Percentiles rank a stretch among this genome's conserved stretches.
phyloP scores from a whole-genome alignment of 495 filamentous ascomycete species.

The Aspergillus carlsbadensis region DNA sequence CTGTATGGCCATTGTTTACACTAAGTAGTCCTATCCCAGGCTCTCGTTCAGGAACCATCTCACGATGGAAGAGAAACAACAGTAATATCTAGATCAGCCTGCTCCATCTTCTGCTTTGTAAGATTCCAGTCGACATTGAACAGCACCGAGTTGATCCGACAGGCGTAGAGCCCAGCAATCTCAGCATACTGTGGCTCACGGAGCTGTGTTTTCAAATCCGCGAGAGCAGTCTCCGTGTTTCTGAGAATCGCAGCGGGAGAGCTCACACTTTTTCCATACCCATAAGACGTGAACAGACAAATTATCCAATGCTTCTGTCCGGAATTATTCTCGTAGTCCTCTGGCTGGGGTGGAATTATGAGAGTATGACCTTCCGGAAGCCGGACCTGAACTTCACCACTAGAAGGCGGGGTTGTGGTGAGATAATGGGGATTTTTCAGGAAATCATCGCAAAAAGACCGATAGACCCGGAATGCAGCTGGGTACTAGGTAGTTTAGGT shows the following conservation, averaged over 20 bases:
- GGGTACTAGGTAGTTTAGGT: slow-evolving; percentile 35
- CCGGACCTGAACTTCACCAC: not conserved
- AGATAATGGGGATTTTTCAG: not conserved
- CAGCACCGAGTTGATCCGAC: slow-evolving; percentile 45
- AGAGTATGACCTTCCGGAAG: slow-evolving; percentile 40
- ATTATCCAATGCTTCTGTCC: slow-evolving; percentile 45
- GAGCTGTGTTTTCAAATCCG: slow-evolving; percentile 37
- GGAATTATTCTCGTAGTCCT: slow-evolving; percentile 16
- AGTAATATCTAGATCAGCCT: slow-evolving; percentile 22
- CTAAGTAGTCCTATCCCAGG: not conserved
- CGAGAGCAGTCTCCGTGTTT: slow-evolving; percentile 39
- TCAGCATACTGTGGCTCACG: slow-evolving; percentile 4
- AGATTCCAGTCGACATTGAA: slow-evolving; percentile 40
- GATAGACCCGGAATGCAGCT: slow-evolving; percentile 36
- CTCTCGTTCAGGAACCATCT: not conserved
- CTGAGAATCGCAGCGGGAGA: slow-evolving; percentile 31
- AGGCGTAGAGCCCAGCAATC: slow-evolving; percentile 31
- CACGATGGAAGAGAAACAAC: slow-evolving; percentile 24
- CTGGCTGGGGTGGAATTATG: slow-evolving; percentile 41
- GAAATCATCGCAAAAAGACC: slow-evolving; percentile 28
- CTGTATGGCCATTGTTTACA: no score
- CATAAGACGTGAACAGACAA: slow-evolving; percentile 46
- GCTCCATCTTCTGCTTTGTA: slow-evolving; percentile 24
- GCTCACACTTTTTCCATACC: slow-evolving; percentile 31
- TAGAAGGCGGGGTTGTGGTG: not conserved